These are phyloP conservation scores for Microdochium trichocladiopsis DNA, from an alignment of 2,329 filamentous ascomycete species.

Conservation along the genomic window DNA sequence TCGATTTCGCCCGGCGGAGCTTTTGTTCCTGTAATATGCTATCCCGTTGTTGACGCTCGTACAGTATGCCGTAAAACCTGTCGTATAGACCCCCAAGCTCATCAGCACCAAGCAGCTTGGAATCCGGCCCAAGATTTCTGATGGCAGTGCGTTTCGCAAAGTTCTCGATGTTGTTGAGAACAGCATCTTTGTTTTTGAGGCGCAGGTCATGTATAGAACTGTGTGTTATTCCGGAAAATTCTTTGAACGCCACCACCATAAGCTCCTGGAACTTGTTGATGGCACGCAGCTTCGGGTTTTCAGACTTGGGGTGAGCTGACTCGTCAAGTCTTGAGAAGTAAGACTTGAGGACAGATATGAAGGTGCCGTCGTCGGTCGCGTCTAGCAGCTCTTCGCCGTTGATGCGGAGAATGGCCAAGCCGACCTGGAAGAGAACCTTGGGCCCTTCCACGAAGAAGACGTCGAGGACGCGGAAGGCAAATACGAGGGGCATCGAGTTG, in stretches of 20 bases:
- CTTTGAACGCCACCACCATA: conserved; percentile 98
- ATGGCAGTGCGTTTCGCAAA: conserved; percentile 97
- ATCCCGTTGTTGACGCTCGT: conserved; percentile 82
- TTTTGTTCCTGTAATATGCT: conserved; percentile 72
- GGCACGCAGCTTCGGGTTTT: conserved; percentile 87
- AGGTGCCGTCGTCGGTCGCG: conserved; percentile 88
- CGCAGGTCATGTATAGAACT: conserved; percentile 84
- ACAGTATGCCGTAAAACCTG: conserved; percentile 84
- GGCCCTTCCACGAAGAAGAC: conserved; percentile 98
- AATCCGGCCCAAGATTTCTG: conserved; percentile 89
- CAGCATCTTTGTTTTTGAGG: conserved; percentile 86
- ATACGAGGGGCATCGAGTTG: conserved; percentile 98
- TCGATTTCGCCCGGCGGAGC: conserved; percentile 57
- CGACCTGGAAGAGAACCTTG: conserved; percentile 95
- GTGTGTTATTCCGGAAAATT: conserved; percentile 94
- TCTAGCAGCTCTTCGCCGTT: conserved; percentile 95
- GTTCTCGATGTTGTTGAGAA: conserved; percentile 91
- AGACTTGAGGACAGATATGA: conserved; percentile 90
- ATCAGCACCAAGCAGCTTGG: conserved; percentile 78
- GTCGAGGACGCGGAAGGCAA: conserved; percentile 92
- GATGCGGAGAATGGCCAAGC: conserved; percentile 90
- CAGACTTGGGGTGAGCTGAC: conserved; percentile 89
- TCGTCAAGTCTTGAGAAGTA: conserved; percentile 93
- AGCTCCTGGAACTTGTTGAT: conserved; percentile 96
- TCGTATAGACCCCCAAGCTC: conserved; percentile 91